A percentile compares a stretch with the other conserved stretches of the same genome.
Conservation (phyloP, 2,329 filamentous ascomycete species). For the Trichothecium sympodiale region DNA sequence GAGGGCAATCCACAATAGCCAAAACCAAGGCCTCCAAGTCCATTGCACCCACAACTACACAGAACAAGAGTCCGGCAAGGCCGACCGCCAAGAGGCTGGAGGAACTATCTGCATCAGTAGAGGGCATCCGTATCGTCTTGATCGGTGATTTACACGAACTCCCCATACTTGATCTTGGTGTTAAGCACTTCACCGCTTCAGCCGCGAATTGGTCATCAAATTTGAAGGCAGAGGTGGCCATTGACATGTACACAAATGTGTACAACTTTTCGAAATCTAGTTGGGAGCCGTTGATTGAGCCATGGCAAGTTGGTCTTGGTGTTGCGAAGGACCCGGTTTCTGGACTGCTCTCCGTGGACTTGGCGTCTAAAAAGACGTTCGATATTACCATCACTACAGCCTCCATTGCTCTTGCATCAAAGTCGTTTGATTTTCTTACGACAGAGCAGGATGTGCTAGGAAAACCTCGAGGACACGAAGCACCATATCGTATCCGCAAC, state of each 20-base stretch:
- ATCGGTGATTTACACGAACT: constrained; percentile 95
- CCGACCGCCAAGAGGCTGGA: constrained; percentile 36
- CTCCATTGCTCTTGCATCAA: constrained; percentile 84
- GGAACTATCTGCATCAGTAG: constrained; percentile 74
- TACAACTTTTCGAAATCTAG: constrained; percentile 99
- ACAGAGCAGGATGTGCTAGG: constrained; percentile 79
- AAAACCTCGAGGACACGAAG: constrained; percentile 83
- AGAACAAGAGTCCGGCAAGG: constrained; percentile 1
- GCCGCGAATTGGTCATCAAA: constrained; percentile 87
- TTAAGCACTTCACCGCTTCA: constrained; percentile 78
- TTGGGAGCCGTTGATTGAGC: constrained; percentile 93
- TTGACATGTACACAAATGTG: constrained; percentile 90
- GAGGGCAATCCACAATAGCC: constrained; percentile 39
- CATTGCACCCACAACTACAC: constrained; percentile 17
- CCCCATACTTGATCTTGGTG: constrained; percentile 84
- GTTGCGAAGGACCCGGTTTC: constrained; percentile 68
- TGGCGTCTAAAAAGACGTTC: constrained; percentile 81
- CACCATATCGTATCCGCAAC: constrained; percentile 87
- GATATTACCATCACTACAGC: constrained; percentile 89
- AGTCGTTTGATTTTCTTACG: constrained; percentile 82
- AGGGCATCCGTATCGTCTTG: constrained; percentile 82
- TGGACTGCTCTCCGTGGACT: constrained; percentile 69
- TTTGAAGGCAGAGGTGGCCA: constrained; percentile 76
- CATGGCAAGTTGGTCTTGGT: constrained; percentile 90
- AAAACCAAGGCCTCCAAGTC: constrained; percentile 29